Evolutionary conservation across 805 yeast species (phyloP).

Genomic region (Priceomyces medius): DNA sequence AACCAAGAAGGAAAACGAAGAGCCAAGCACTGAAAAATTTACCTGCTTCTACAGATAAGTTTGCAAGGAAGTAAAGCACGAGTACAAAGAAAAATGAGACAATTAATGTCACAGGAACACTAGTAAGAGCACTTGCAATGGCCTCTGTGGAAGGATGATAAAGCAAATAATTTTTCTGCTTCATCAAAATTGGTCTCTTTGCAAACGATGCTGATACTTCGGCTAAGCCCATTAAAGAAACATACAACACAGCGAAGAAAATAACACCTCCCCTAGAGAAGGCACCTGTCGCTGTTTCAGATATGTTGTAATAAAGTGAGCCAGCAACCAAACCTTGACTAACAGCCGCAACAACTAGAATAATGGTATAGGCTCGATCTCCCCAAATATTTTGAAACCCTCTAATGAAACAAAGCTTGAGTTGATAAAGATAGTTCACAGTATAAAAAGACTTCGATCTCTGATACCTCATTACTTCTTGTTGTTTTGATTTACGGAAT

Average conservation of each 20-base stretch:
- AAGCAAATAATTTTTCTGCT: slow-evolving; percentile 26
- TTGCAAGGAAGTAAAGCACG: slow-evolving; percentile 28
- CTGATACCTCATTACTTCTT: slow-evolving; percentile 37
- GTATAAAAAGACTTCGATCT: slow-evolving; percentile 43
- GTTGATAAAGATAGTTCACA: slow-evolving; percentile 47
- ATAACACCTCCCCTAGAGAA: slow-evolving; percentile 64
- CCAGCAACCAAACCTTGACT: slow-evolving; percentile 62
- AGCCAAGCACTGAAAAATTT: slow-evolving; percentile 51
- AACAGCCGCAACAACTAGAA: slow-evolving; percentile 47
- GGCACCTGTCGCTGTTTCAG: slow-evolving; percentile 52
- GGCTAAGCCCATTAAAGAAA: slow-evolving; percentile 48
- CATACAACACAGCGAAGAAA: slow-evolving; percentile 58
- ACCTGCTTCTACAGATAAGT: slow-evolving; percentile 52
- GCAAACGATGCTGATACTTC: slow-evolving; percentile 34
- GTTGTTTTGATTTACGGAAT: slow-evolving; percentile 34
- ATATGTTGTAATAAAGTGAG: slow-evolving; percentile 57
- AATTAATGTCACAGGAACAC: slow-evolving; percentile 22
- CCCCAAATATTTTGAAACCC: slow-evolving; percentile 57
- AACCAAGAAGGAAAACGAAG: slow-evolving; percentile 46
- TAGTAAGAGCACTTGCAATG: slow-evolving; percentile 19
- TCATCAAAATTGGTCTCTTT: slow-evolving; percentile 27
- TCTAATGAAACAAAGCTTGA: slow-evolving; percentile 47
- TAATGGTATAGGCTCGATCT: slow-evolving; percentile 51
- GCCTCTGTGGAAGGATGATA: slow-evolving; percentile 31
- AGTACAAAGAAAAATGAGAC: slow-evolving; percentile 21